These are phyloP conservation scores for Lactarius trivialis DNA, from an alignment of 768 basidiomycete genomes.

Conservation along the genomic window DNA sequence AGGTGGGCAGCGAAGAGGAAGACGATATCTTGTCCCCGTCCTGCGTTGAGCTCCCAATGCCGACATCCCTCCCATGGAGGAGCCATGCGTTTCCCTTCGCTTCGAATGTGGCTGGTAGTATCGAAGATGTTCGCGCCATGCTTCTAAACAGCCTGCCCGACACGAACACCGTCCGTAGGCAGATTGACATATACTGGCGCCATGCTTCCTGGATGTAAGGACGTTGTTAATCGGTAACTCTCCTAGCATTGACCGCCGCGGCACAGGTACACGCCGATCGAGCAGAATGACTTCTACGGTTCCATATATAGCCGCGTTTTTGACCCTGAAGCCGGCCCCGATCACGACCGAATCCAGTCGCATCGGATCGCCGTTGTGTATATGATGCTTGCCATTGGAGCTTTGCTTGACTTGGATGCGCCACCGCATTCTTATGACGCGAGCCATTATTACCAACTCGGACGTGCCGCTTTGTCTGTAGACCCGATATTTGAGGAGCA, in stretches of 20 bases:
- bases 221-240: conserved; percentile 15
- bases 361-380: conserved; percentile 56
- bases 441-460: conserved; percentile 54
- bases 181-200: conserved; percentile 52
- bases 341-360: conserved; percentile 38
- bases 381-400: conserved; percentile 59
- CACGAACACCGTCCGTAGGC: conserved; percentile 28
- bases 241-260: background rate
- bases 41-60: conserved; percentile 36
- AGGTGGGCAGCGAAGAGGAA: conserved; percentile 52
- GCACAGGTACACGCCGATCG: conserved; percentile 64
- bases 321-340: conserved; percentile 34
- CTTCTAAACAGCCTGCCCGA: conserved; percentile 45
- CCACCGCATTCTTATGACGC: conserved; percentile 49
- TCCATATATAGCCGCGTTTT: conserved; percentile 49
- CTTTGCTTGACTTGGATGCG: conserved; percentile 52
- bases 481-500: conserved; percentile 62
- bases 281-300: conserved; percentile 49
- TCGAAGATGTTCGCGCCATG: conserved; percentile 38
- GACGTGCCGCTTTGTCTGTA: conserved; percentile 50
- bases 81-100: conserved; percentile 56
- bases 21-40: conserved; percentile 35
- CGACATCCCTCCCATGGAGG: conserved; percentile 52
- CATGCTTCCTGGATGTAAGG: conserved; percentile 69
- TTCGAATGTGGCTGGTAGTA: conserved; percentile 34